Base-by-base conservation (phyloP, 1,284 basidiomycete species). In the Cystobasidiaceae sp. region DNA sequence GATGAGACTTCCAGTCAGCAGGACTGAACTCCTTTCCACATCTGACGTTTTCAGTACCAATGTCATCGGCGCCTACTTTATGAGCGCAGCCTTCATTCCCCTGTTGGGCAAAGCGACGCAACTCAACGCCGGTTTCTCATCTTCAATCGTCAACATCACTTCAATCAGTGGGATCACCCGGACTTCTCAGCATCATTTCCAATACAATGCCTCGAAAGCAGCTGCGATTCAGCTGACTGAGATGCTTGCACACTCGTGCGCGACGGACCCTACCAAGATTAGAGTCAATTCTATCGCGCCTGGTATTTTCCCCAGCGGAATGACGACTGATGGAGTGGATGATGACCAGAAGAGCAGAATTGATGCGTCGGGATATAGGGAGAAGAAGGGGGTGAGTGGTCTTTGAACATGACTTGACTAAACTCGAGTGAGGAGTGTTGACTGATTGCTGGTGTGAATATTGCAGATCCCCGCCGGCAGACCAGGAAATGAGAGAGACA, bases 111-210 rank as follows among this genome's bases (percentile, higher is more conserved):
- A 84, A 69, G 88, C 86, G 30, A 84, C 85, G 39, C 57, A 64
- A 46, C 79, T 81, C 68, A 85, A 71, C 17, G 68, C 71, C 13
- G 80, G 79, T 5, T 84, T 82, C 72, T 83, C 82, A 17, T 84
- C 86, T 8, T 81, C 77, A 51, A 83, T 90, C 28, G 82, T 90
- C 71, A 89, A 88, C 75, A 85, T 85, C 69, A 86, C 87, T 0
- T 87, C 85, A 49, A 85, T 90, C 63, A 86, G 85, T 64, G 87
- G 86, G 2, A 61, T 85, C 37, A 30, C 43, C 27, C 32, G 41
- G 13, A 80, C 82, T 66, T 87, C 85, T 0, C 88, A 90, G 74
- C 81, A 85, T 69, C 88, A 90, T 72, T 89, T 89, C 71, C 83
- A 82, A 33, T 89, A 90, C 75, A 71, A 71, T 59, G 85, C 85